Percentiles rank a stretch among this genome's conserved stretches.
phyloP scores from a whole-genome alignment of 2,329 filamentous ascomycete genomes.

The Mycosphaerelloides madeirae region DNA sequence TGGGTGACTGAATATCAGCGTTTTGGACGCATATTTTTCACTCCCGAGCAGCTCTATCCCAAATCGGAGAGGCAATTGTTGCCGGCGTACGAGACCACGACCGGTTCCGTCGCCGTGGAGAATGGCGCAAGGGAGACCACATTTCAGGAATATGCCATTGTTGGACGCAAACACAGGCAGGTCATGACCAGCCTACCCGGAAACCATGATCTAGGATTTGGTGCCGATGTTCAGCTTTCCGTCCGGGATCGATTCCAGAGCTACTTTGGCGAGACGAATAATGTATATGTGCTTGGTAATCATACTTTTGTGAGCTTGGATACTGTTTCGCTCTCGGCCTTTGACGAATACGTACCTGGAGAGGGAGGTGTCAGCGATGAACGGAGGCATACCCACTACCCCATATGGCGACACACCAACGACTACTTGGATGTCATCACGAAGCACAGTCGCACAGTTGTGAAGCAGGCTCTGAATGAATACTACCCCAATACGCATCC shows the following conservation, averaged over 20 bases:
- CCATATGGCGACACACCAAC: constrained; percentile 69
- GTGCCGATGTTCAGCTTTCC: constrained; percentile 71
- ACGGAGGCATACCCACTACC: constrained; percentile 15
- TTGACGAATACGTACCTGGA: constrained; percentile 52
- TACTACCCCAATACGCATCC: constrained; percentile 35
- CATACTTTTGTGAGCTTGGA: constrained; percentile 94
- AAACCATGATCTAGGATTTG: constrained; percentile 93
- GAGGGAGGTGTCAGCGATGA: constrained; percentile 50
- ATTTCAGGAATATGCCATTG: constrained; percentile 51
- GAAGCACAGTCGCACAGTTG: constrained; percentile 60
- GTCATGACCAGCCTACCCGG: constrained; percentile 82
- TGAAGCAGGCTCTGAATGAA: constrained; percentile 58
- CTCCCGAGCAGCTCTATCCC: constrained; percentile 30
- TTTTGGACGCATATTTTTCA: constrained; percentile 80
- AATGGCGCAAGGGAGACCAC: constrained; percentile 53
- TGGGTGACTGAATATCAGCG: constrained; percentile 84
- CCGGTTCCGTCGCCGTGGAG: constrained; percentile 19
- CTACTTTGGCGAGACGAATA: constrained; percentile 87
- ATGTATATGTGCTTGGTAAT: constrained; percentile 86
- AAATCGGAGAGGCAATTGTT: constrained; percentile 17
- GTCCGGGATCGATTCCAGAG: constrained; percentile 79
- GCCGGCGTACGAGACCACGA: constrained; percentile 19
- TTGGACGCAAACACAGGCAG: constrained; percentile 65
- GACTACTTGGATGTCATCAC: constrained; percentile 70
- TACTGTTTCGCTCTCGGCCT: constrained; percentile 78